phyloP scores from a whole-genome alignment of 2,329 filamentous ascomycete species.

The Fusarium duplospermum region DNA sequence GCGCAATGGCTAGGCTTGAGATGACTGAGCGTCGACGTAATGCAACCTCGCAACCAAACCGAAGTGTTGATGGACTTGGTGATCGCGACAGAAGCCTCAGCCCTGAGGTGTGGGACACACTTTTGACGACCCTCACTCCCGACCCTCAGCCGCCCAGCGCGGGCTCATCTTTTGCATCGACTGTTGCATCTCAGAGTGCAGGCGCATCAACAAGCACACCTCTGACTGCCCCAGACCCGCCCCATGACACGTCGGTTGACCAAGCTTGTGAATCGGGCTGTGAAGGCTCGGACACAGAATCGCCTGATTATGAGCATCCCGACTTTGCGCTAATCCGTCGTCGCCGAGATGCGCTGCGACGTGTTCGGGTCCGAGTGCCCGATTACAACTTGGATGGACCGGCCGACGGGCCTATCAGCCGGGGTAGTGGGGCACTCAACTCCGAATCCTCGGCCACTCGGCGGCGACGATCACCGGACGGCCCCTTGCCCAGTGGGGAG shows the following conservation, averaged over 20 bases:
- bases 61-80: slow-evolving; percentile 76
- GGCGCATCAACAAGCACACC: slow-evolving; percentile 59
- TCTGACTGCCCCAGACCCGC: slow-evolving; percentile 46
- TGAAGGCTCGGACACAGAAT: slow-evolving; percentile 67
- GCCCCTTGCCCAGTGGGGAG: not conserved
- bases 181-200: slow-evolving; percentile 56
- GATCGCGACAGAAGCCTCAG: slow-evolving; percentile 88
- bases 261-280: slow-evolving; percentile 63
- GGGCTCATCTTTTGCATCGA: slow-evolving; percentile 84
- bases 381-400: slow-evolving; percentile 30
- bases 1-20: not conserved
- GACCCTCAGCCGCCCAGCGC: slow-evolving; percentile 84
- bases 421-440: slow-evolving; percentile 11
- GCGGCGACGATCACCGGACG: slow-evolving; percentile 24
- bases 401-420: slow-evolving; percentile 12
- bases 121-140: slow-evolving; percentile 82
- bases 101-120: slow-evolving; percentile 82
- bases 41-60: slow-evolving; percentile 11
- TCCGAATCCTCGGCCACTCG: slow-evolving; percentile 13
- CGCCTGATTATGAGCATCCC: slow-evolving; percentile 57
- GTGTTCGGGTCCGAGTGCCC: slow-evolving; percentile 32
- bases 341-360: slow-evolving; percentile 26
- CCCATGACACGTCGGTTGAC: slow-evolving; percentile 52
- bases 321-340: slow-evolving; percentile 24
- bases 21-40: slow-evolving; percentile 6